These are phyloP conservation scores for Colletotrichum eremochloae DNA, from an alignment of 2,329 filamentous ascomycete species.

Conservation along the genomic window DNA sequence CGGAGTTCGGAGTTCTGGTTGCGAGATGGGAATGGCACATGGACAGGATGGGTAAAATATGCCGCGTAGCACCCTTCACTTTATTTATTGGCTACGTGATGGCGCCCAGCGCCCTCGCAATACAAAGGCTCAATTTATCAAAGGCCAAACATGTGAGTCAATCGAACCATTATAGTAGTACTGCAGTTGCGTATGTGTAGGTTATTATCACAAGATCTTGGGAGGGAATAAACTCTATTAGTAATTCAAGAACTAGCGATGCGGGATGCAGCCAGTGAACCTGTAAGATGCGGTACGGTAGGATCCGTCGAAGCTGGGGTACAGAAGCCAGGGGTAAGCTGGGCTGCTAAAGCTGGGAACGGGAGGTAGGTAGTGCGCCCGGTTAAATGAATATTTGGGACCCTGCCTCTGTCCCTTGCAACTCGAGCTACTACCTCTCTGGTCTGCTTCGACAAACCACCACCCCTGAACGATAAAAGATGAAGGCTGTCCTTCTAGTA, in stretches of 20 bases:
- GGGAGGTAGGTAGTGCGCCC: slow-evolving; percentile 16
- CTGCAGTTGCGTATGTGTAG: neutral
- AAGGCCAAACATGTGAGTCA: neutral
- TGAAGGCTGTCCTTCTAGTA: slow-evolving; percentile 23
- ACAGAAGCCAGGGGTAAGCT: slow-evolving; percentile 1
- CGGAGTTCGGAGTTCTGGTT: slow-evolving; percentile 35
- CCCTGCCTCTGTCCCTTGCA: neutral
- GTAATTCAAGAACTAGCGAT: neutral
- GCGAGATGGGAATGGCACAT: neutral
- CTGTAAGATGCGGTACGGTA: neutral
- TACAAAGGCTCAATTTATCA: neutral
- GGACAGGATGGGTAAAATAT: neutral
- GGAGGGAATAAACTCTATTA: neutral
- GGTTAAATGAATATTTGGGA: slow-evolving; percentile 38
- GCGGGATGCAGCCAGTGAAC: neutral
- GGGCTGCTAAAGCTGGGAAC: neutral
- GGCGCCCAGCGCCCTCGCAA: neutral
- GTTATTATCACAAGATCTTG: neutral
- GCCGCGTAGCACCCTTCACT: neutral
- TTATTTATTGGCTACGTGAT: neutral
- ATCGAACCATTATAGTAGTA: neutral
- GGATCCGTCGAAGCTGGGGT: neutral
- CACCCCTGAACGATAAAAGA: slow-evolving; percentile 34
- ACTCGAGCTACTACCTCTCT: neutral
- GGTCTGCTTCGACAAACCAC: neutral